phyloP scores from a whole-genome alignment of 2,329 filamentous ascomycete species.

The Sporothrix sp. region DNA sequence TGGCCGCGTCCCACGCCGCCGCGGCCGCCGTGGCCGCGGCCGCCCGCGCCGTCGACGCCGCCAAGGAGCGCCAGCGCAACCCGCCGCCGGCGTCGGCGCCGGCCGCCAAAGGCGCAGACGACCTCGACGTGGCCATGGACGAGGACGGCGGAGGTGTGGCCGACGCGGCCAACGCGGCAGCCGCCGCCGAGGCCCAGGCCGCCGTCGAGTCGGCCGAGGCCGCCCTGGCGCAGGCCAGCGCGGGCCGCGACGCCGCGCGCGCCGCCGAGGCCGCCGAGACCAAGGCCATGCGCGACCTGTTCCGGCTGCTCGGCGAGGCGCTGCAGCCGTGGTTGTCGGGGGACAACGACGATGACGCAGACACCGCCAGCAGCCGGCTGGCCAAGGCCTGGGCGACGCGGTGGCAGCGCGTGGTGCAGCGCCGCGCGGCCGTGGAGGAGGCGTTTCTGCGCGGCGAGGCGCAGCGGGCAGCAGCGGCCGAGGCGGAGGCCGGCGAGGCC shows the following conservation, averaged over 20 bases:
- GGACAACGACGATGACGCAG: conserved; percentile 39
- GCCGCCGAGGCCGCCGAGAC: conserved; percentile 61
- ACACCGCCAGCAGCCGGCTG: conserved; percentile 48
- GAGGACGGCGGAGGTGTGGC: conserved; percentile 13
- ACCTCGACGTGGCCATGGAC: conserved; percentile 30
- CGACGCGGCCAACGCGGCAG: conserved; percentile 30
- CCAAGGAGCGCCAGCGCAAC: conserved; percentile 34
- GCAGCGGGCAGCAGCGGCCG: conserved; percentile 15
- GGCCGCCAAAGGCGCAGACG: background rate
- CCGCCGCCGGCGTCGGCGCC: conserved; percentile 7
- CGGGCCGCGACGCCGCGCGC: conserved; percentile 33
- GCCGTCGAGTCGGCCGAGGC: conserved; percentile 25
- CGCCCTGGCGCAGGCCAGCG: conserved; percentile 14
- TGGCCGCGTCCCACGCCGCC: conserved; percentile 30
- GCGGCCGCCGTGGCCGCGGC: conserved; percentile 25
- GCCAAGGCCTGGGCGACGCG: conserved; percentile 72
- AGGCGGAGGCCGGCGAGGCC: conserved; percentile 16
- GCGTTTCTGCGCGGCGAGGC: conserved; percentile 42
- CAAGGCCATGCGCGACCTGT: conserved; percentile 66
- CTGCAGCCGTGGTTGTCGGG: conserved; percentile 60
- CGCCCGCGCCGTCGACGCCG: conserved; percentile 19
- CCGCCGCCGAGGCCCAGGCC: conserved; percentile 13
- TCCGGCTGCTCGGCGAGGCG: conserved; percentile 70
- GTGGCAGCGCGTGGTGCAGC: conserved; percentile 77
- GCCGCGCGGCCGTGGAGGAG: conserved; percentile 80